A percentile compares a stretch with the other conserved stretches of the same genome.
phyloP scores from a whole-genome alignment of 805 yeast genomes.

The Suhomyces prunicola region DNA sequence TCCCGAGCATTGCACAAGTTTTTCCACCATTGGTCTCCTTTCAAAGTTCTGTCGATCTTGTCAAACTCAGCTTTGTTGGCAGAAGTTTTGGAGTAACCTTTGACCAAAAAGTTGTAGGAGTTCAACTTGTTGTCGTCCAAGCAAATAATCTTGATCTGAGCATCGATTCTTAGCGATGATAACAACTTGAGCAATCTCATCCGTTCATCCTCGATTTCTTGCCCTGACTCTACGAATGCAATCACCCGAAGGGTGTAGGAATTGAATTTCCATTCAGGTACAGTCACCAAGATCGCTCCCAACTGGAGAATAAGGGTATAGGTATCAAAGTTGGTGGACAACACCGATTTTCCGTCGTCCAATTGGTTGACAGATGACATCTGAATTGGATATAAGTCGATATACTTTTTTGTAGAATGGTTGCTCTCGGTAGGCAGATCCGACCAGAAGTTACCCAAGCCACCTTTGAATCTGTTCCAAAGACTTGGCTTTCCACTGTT shows the following conservation, averaged over 20 bases:
- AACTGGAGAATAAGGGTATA: conserved; percentile 89
- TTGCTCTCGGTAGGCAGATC: conserved; percentile 3
- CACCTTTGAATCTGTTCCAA: conserved; percentile 3
- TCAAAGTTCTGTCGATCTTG: conserved; percentile 49
- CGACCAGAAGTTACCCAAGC: neutral
- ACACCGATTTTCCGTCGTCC: conserved; percentile 61
- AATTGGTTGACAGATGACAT: conserved; percentile 83
- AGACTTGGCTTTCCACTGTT: conserved; percentile 20
- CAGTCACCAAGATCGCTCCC: conserved; percentile 91
- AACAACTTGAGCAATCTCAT: conserved; percentile 60
- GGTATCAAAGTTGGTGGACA: conserved; percentile 92
- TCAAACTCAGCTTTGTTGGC: conserved; percentile 27
- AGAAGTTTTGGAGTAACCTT: conserved; percentile 51
- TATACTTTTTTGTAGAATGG: conserved; percentile 41
- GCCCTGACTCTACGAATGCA: conserved; percentile 78
- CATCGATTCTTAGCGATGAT: conserved; percentile 78
- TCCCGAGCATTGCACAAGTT: conserved; percentile 60
- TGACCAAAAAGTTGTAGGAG: conserved; percentile 72
- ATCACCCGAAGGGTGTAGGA: conserved; percentile 70
- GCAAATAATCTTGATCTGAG: conserved; percentile 72
- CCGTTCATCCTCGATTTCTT: conserved; percentile 70
- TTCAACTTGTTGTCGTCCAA: conserved; percentile 53
- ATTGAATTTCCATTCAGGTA: conserved; percentile 84
- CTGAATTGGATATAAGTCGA: conserved; percentile 94
- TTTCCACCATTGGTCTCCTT: conserved; percentile 84